Percentiles rank a stretch among this genome's conserved stretches.
Conservation (phyloP, 1,139 yeast species). For the Suhomyces maxii region DNA sequence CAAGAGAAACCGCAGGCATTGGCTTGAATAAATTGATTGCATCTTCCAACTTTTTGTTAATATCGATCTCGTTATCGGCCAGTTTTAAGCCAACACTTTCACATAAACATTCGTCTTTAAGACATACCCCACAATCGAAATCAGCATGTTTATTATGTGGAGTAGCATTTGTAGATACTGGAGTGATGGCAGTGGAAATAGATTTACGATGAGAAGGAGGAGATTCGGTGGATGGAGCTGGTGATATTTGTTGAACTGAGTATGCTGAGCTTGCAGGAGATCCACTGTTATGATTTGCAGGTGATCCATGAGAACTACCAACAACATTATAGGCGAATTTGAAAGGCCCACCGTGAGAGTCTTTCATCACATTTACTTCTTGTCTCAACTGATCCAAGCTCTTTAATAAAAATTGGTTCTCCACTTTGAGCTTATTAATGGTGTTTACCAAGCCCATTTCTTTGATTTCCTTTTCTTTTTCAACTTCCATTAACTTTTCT, state of each 20-base stretch:
- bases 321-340: slow-evolving; percentile 8
- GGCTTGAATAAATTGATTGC: slow-evolving; percentile 49
- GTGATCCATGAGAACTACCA: slow-evolving; percentile 13
- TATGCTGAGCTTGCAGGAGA: slow-evolving; percentile 34
- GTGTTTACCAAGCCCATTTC: slow-evolving; percentile 61
- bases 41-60: slow-evolving; percentile 26
- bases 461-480: slow-evolving; percentile 60
- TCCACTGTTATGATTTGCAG: slow-evolving; percentile 14
- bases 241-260: slow-evolving; percentile 50
- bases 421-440: slow-evolving; percentile 40
- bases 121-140: slow-evolving; percentile 65
- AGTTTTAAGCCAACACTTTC: slow-evolving; percentile 60
- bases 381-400: slow-evolving; percentile 37
- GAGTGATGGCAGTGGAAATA: slow-evolving; percentile 15
- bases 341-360: slow-evolving; percentile 1
- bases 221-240: slow-evolving; percentile 56
- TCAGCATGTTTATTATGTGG: slow-evolving; percentile 14
- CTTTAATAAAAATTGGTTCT: slow-evolving; percentile 39
- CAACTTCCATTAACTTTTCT: slow-evolving; percentile 55
- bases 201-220: slow-evolving; percentile 26
- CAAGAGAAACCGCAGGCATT: slow-evolving; percentile 59
- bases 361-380: slow-evolving; percentile 16
- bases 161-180: slow-evolving; percentile 21
- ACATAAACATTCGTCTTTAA: slow-evolving; percentile 70
- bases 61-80: slow-evolving; percentile 8